Base-by-base conservation (phyloP, 352 stramenopile genomes). In the Phytophthora rubi region DNA sequence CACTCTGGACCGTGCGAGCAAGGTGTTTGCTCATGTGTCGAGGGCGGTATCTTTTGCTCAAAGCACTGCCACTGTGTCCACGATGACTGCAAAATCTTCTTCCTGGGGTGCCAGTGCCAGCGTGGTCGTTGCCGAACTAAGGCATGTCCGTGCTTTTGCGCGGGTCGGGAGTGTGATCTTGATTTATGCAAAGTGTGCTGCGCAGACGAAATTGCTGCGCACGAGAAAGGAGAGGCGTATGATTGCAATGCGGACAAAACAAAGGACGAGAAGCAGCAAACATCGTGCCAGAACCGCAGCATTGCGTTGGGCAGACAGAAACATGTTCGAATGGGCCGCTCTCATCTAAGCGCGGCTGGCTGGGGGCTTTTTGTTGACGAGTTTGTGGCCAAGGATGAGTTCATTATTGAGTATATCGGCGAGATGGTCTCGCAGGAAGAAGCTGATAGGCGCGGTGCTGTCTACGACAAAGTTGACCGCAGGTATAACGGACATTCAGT, bases 361-460 rank as follows among this genome's bases (percentile, higher is more conserved):
- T 99, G 90, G 90, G 97, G 97, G 6, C 75, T 98, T 8, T 99
- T 97, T 68, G 90, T 94, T 4, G 90, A 96, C 57, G 71, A 97
- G 37, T 70, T 73, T 42, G 80, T 98, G 18, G 85, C 86, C 37
- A 98, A 98, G 63, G 92, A 96, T 35, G 92, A 98, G 62, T 98
- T 98, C 68, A 83, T 99, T 37, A 85, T 94, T 65, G 95, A 98
- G 72, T 99, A 99, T 76, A 88, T 97, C 53, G 97, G 97, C 26
- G 97, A 99, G 61, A 86, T 97, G 75, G 89, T 98, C 6, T 88
- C 91, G 15, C 93, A 98, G 58, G 69, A 94, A 59, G 96, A 98
- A 65, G 91, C 93, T 10, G 93, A 98, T 76, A 79, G 93, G 10
- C 85, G 95, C 54, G 92, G 93, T 13, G 63, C 66, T 10, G 85